Evolutionary conservation across 2,329 filamentous ascomycete species (phyloP), one percentile per base, ranked within the genome.

Genomic region (Xylariaceae sp.): DNA sequence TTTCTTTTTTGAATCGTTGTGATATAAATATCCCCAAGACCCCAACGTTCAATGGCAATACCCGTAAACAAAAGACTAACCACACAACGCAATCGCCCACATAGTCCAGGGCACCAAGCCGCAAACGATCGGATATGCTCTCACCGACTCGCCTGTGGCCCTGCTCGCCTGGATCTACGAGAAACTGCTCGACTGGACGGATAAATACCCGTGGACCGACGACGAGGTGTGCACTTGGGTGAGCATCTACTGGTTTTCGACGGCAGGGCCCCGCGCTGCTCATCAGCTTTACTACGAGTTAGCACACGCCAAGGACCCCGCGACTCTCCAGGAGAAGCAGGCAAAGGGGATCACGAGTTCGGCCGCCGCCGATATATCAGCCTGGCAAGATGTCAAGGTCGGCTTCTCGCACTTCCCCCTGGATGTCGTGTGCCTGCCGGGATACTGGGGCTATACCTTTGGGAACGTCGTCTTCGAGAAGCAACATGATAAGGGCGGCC

Each of bases 141-240:
- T 91, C 1, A 75, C 80, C 0, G 87, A 91, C 66, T 84, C 79
- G 3, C 89, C 88, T 0, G 79, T 88, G 0, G 86, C 78, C 0
- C 71, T 91, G 3, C 73, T 92, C 0, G 81, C 86, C 0, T 92
- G 89, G 89, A 82, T 92, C 34, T 87, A 87, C 60, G 89, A 92
- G 70, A 92, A 92, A 67, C 72, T 92, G 27, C 79, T 84, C 55
- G 83, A 87, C 61, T 92, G 88, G 88, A 86, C 84, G 0, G 87
- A 91, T 62, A 64, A 60, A 0, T 90, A 91, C 65, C 72, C 79
- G 0, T 91, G 87, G 87, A 86, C 81, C 0, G 84, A 89, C 54
- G 86, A 90, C 50, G 87, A 91, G 71, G 79, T 91, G 5, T 70
- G 89, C 29, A 88, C 84, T 0, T 92, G 88, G 88, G 71, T 91